phyloP scores from a whole-genome alignment of 2,329 filamentous ascomycete genomes.

The Trichoderma atrobrunneum region DNA sequence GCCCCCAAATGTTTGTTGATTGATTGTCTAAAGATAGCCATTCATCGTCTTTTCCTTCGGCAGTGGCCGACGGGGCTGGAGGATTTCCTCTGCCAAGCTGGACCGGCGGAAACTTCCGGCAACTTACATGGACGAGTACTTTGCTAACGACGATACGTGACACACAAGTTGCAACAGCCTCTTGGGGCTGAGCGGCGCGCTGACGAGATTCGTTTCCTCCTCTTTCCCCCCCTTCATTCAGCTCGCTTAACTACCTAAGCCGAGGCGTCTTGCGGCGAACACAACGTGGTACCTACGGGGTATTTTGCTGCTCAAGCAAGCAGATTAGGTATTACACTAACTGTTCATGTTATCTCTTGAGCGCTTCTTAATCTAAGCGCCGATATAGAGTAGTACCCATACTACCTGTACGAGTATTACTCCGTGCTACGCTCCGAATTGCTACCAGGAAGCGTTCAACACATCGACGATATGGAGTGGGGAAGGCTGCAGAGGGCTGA shows the following conservation, averaged over 20 bases:
- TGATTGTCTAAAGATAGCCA: not conserved
- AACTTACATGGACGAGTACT: not conserved
- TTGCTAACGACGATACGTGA: not conserved
- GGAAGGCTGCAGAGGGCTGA: not conserved
- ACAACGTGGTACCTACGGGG: not conserved
- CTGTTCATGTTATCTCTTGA: not conserved
- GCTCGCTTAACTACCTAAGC: not conserved
- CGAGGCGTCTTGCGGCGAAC: not conserved
- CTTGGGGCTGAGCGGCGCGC: not conserved
- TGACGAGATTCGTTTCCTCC: not conserved
- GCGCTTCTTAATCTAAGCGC: not conserved
- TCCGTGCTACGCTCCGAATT: not conserved
- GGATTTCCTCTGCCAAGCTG: not conserved
- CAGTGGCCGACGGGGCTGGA: not conserved
- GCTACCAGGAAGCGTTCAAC: not conserved
- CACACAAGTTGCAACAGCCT: constrained; percentile 1
- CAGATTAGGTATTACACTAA: not conserved
- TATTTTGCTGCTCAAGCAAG: not conserved
- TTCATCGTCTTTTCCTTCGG: not conserved
- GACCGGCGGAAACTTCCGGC: constrained; percentile 11
- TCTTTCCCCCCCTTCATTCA: not conserved
- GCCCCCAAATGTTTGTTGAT: not conserved
- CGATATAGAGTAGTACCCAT: not conserved
- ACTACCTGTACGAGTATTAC: not conserved
- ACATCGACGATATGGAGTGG: not conserved